phyloP scores from a whole-genome alignment of 306 rosid genomes.

The Ormosia semicastrata region DNA sequence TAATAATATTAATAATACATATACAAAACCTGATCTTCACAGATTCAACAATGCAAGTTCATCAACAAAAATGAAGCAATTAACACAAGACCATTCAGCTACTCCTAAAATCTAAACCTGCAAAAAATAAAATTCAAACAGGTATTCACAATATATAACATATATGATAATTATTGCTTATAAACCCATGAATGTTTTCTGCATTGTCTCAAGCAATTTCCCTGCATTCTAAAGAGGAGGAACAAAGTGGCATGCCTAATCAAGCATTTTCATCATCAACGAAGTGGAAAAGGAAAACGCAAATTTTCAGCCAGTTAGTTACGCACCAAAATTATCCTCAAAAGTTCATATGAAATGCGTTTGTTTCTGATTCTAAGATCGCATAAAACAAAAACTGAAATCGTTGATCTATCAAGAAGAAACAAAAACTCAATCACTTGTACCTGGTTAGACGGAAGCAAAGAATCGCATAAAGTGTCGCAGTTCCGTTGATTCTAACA shows the following conservation, averaged over 20 bases:
- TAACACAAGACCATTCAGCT: conserved; percentile 12
- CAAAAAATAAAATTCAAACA: conserved; percentile 5
- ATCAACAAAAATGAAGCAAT: conserved; percentile 19
- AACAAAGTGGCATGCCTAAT: not conserved
- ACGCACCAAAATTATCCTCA: not conserved
- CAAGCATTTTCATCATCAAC: not conserved
- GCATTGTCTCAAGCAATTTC: not conserved
- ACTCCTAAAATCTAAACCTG: conserved; percentile 33
- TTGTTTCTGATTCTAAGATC: not conserved
- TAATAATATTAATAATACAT: not conserved
- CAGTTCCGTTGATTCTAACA: not conserved
- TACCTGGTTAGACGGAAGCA: conserved; percentile 25
- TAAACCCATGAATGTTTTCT: not conserved
- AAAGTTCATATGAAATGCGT: not conserved
- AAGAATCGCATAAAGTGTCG: not conserved
- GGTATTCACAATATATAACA: not conserved
- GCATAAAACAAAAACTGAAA: not conserved
- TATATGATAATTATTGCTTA: not conserved
- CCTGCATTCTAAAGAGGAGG: not conserved
- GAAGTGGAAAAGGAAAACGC: too few species aligned
- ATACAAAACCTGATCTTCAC: conserved; percentile 41
- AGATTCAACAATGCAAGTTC: conserved; percentile 30
- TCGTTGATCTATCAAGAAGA: not conserved
- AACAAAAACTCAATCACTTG: not conserved
- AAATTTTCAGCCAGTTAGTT: not conserved